phyloP scores from a whole-genome alignment of 2,329 filamentous ascomycete genomes.

The Colletotrichum cereale region DNA sequence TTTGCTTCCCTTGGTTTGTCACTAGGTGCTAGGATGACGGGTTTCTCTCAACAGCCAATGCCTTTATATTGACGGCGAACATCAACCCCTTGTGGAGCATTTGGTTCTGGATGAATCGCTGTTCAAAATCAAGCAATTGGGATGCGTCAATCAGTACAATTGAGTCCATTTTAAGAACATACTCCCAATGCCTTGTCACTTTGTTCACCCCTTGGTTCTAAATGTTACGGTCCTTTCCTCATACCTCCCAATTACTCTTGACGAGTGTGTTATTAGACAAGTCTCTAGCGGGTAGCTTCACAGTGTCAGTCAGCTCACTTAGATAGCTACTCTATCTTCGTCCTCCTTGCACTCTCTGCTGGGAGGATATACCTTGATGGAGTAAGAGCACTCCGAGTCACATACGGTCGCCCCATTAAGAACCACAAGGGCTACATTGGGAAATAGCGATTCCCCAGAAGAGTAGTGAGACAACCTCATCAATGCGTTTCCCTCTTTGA shows the following conservation, averaged over 20 bases:
- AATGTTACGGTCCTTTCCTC: background rate
- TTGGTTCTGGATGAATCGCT: background rate
- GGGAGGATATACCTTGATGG: background rate
- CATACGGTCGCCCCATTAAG: too few species aligned
- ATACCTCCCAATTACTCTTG: background rate
- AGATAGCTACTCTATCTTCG: too few species aligned
- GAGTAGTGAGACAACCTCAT: too few species aligned
- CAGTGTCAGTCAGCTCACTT: too few species aligned
- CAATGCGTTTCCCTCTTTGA: too few species aligned
- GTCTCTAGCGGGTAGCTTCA: too few species aligned
- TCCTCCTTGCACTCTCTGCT: background rate
- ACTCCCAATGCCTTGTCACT: background rate
- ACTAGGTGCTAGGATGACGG: too few species aligned
- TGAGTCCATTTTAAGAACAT: background rate
- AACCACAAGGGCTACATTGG: too few species aligned
- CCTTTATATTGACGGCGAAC: background rate
- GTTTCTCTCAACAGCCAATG: background rate
- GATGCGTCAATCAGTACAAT: background rate
- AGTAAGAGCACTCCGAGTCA: too few species aligned
- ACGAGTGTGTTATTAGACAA: background rate
- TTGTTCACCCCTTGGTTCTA: fast-evolving
- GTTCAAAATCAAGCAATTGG: background rate
- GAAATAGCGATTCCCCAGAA: too few species aligned
- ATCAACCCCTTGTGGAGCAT: background rate
- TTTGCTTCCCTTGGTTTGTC: background rate